Conservation (phyloP, 352 stramenopile genomes). For the Stramenopiles sp. region DNA sequence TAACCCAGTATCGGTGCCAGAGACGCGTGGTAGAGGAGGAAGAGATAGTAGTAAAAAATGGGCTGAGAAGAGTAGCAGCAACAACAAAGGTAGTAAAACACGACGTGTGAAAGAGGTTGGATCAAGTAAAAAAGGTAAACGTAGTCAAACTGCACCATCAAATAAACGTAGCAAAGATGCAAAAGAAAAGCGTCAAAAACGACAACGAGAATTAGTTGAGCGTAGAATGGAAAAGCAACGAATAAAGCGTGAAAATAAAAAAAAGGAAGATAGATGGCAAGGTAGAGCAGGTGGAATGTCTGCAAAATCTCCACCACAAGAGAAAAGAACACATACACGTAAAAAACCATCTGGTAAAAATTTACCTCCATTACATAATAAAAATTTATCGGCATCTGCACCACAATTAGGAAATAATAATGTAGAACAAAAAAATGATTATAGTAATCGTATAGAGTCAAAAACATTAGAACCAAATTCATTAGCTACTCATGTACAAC, state of each 20-base stretch:
- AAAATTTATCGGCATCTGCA: neutral
- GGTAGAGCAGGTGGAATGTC: conserved; percentile 5
- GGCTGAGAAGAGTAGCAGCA: no score
- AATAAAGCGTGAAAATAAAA: neutral
- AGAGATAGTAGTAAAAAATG: neutral
- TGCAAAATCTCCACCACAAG: neutral
- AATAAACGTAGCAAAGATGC: neutral
- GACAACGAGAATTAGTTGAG: neutral
- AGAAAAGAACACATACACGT: neutral
- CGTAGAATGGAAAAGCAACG: neutral
- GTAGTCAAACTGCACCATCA: neutral
- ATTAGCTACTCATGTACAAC: neutral
- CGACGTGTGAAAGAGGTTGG: neutral
- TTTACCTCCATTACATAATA: neutral
- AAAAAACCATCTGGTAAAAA: neutral
- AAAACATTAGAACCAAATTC: neutral
- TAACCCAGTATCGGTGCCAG: neutral
- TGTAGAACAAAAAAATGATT: neutral
- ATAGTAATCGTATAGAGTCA: neutral
- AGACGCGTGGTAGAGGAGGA: neutral
- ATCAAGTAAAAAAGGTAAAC: neutral
- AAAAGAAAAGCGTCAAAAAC: neutral
- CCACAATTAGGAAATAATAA: conserved; percentile 4
- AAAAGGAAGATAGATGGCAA: neutral
- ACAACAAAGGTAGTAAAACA: conserved; percentile 1